A percentile compares a stretch with the other conserved stretches of the same genome.
These are phyloP conservation scores for Parietaria judaica DNA, from an alignment of 306 rosid species.

Conservation along the genomic window DNA sequence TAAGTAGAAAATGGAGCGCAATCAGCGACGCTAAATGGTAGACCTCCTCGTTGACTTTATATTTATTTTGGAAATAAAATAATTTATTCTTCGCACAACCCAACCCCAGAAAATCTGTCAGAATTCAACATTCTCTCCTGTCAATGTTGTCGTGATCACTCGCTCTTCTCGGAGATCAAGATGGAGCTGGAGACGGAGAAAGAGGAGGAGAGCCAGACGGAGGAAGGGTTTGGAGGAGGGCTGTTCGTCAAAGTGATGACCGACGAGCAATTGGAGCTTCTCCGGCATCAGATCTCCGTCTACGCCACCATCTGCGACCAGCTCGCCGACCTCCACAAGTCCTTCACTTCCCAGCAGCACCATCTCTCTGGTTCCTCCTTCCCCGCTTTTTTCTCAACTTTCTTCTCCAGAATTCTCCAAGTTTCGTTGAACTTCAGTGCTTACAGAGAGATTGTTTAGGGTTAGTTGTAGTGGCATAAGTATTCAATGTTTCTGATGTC, in stretches of 20 bases:
- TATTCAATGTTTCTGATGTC: not conserved
- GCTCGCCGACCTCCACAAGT: conserved; percentile 61
- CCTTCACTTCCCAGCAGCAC: conserved; percentile 44
- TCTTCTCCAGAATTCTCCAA: not conserved
- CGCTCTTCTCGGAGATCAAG: too few relatives aligned
- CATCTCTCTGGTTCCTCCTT: conserved; percentile 45
- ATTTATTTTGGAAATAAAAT: too few relatives aligned
- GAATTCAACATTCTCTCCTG: too few relatives aligned
- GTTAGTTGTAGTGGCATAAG: too few relatives aligned
- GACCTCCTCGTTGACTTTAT: not conserved
- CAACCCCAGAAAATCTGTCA: too few relatives aligned
- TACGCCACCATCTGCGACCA: conserved; percentile 60
- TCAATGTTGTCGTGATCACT: too few relatives aligned
- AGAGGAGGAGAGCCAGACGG: conserved; percentile 13
- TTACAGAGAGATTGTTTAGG: too few relatives aligned
- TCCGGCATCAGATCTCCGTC: conserved; percentile 54
- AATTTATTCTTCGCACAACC: too few relatives aligned
- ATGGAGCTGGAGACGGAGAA: not conserved
- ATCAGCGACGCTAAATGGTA: conserved; percentile 7
- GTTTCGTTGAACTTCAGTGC: too few relatives aligned
- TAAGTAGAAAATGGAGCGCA: not conserved
- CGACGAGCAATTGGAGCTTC: conserved; percentile 63
- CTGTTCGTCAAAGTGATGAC: conserved; percentile 58
- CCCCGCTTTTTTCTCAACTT: not conserved
- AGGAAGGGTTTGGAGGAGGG: conserved; percentile 6